Evolutionary conservation across 2,329 filamentous ascomycete species (phyloP).

Genomic region (Cladosporium cucumerinum): DNA sequence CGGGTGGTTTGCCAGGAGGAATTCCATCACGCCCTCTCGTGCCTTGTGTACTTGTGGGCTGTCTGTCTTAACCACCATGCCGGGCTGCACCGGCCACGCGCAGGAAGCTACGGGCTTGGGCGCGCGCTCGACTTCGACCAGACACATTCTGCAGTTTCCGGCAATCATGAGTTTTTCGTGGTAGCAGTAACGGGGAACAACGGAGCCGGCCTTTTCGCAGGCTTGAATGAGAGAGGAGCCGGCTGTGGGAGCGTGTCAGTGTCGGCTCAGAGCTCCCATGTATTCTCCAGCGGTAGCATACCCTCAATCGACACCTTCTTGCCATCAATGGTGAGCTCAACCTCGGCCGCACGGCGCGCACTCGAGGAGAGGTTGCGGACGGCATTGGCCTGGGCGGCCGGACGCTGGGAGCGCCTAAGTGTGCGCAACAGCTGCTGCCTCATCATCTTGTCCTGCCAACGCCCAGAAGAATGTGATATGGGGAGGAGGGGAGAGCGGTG

Average conservation of each 20-base stretch:
- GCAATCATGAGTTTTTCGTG: constrained; percentile 99
- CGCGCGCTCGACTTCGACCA: constrained; percentile 94
- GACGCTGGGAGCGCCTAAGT: constrained; percentile 55
- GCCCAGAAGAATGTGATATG: constrained; percentile 20
- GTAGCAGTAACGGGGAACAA: constrained; percentile 96
- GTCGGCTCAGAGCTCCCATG: background rate
- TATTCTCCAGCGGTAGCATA: constrained; percentile 43
- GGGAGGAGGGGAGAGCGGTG: constrained; percentile 19
- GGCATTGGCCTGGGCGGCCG: constrained; percentile 48
- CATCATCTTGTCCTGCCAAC: constrained; percentile 50
- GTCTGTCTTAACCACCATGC: constrained; percentile 99
- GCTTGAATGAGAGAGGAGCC: constrained; percentile 97
- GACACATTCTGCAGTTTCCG: constrained; percentile 98
- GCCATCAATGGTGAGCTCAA: constrained; percentile 93
- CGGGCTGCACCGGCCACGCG: constrained; percentile 96
- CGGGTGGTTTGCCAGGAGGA: constrained; percentile 91
- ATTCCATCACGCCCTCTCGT: constrained; percentile 98
- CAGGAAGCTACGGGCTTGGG: constrained; percentile 98
- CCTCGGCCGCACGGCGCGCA: constrained; percentile 75
- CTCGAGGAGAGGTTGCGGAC: constrained; percentile 80
- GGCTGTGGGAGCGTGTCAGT: constrained; percentile 54
- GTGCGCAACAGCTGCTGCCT: constrained; percentile 63
- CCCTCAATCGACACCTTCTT: constrained; percentile 98
- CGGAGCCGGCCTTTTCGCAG: constrained; percentile 94
- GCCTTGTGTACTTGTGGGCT: constrained; percentile 96